Percentiles rank a stretch among this genome's conserved stretches.
Evolutionary conservation across 495 filamentous ascomycete genomes (phyloP).

Genomic region (Tuber umbilicatum): DNA sequence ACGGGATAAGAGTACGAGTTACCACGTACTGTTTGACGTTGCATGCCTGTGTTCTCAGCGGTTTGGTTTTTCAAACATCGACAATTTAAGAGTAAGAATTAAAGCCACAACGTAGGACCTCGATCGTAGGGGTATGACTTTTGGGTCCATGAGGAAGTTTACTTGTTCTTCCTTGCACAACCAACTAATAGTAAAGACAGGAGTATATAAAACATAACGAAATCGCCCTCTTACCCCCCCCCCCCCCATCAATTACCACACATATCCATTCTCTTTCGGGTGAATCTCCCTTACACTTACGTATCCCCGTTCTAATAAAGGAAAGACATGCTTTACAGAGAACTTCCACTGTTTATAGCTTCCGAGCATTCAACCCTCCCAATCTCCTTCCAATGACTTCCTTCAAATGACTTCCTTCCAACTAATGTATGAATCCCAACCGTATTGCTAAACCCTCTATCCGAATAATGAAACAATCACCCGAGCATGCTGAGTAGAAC

Average conservation of each 20-base stretch:
- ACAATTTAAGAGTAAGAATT: too few species aligned
- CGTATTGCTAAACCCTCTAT: background rate
- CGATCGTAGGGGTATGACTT: background rate
- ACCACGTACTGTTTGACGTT: background rate
- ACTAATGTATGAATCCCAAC: background rate
- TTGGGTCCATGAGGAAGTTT: background rate
- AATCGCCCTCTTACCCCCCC: background rate
- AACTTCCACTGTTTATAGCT: background rate
- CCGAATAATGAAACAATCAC: background rate
- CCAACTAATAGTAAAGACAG: background rate
- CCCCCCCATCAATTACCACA: background rate
- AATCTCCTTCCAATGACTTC: background rate
- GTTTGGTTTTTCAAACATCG: background rate
- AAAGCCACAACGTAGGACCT: background rate
- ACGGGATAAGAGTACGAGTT: background rate
- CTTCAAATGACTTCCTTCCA: background rate
- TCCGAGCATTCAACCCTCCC: background rate
- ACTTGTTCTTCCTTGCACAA: background rate
- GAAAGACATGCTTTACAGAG: background rate
- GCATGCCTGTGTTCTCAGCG: background rate
- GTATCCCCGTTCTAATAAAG: background rate
- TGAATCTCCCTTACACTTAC: background rate
- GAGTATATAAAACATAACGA: background rate
- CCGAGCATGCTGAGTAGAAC: background rate
- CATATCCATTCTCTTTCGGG: background rate